These are phyloP conservation scores for Rhodotorula sp. DNA, from an alignment of 1,284 basidiomycete genomes.

Conservation along the genomic window DNA sequence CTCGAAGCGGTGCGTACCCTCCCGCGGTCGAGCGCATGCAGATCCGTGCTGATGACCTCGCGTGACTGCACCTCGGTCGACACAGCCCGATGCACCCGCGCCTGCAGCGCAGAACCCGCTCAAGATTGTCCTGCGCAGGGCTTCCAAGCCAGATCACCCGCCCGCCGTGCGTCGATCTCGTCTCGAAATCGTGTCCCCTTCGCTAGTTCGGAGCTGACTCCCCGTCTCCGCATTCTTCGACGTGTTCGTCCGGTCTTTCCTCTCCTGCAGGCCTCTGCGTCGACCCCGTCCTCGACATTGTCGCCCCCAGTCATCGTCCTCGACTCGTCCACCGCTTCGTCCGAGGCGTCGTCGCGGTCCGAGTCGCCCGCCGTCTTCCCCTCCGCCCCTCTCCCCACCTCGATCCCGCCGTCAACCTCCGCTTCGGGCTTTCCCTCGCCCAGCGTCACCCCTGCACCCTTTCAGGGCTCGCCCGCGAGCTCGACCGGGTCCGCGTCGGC, in stretches of 20 bases:
- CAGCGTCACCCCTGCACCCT: neutral
- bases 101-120: neutral
- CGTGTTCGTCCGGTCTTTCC: neutral
- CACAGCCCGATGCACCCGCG: neutral
- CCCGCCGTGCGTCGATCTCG: neutral
- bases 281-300: neutral
- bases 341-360: conserved; percentile 1
- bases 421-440: no score
- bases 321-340: conserved; percentile 1
- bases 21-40: neutral
- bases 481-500: neutral
- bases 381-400: neutral
- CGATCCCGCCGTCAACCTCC: neutral
- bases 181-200: neutral
- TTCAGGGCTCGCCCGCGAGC: neutral
- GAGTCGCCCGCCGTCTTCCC: neutral
- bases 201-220: neutral
- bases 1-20: neutral
- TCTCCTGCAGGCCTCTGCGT: neutral
- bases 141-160: neutral
- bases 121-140: conserved; percentile 6
- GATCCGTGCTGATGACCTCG: neutral
- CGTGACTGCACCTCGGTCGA: neutral
- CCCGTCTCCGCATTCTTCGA: neutral
- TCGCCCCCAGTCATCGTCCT: conserved; percentile 2